Base-by-base conservation (phyloP, 1,139 yeast species). In the Meyerozyma smithsonii region DNA sequence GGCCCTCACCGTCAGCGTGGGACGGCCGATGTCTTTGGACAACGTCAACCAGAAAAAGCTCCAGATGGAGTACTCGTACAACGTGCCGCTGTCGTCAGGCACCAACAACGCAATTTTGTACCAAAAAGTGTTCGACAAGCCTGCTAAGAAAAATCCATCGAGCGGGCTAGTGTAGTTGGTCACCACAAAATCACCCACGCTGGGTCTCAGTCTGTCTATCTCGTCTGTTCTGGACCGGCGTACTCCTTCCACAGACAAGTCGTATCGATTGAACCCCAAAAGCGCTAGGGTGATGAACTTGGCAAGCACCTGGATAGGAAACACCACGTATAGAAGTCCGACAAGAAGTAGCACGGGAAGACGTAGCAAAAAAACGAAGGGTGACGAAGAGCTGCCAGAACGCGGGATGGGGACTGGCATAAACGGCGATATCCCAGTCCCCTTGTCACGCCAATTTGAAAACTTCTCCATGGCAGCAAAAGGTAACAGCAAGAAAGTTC, bases 341-440 rank as follows among this genome's bases (percentile, higher is more conserved):
- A 53, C 38, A 2, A 61, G 11, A 1, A 63, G 12, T 15, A 61
- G 51, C 8, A 66, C 46, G 5, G 72, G 73, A 4, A 61, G 43
- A 46, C 62, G 50, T 4, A 58, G 26, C 2, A 58, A 12, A 14
- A 61, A 47, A n/a, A 59, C 36, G 8, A 57, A 32, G 3, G 49
- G 26, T 36, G 51, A 48, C 17, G 49, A 15, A 59, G 39, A 48
- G 53, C 36, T 20, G 41, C 21, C 36, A 35, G 36, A 20, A 33
- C 24, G 48, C 25, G 37, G 53, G 42, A 20, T 48, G 28, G 50
- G 59, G 4, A 50, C 56, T 0, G 89, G 88, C 64, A 81, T 67
- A 47, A 84, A 84, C 3, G 94, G 94, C 1, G 88, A 77, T 14
- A 84, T 81, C n/a, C 94, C 94, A 3, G 92, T 84, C 2, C 87